A percentile compares a stretch with the other conserved stretches of the same genome.
Evolutionary conservation across 1,284 basidiomycete species (phyloP).

Genomic region (Apiotrichum akiyoshidainum): DNA sequence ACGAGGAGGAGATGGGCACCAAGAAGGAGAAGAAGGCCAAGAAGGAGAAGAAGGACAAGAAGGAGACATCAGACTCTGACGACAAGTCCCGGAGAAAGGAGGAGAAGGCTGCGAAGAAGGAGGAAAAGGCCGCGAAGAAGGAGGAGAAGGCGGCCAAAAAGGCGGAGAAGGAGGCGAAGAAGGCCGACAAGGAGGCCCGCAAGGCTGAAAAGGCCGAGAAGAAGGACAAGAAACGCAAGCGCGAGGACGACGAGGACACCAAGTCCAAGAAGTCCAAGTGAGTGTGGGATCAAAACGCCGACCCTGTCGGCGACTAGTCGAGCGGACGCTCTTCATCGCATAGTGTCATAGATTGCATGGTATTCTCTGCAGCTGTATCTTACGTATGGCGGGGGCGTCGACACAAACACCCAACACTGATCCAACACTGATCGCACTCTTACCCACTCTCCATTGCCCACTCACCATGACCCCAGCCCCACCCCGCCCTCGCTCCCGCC

Average conservation of each 20-base stretch:
- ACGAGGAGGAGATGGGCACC: not conserved
- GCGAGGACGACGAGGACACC: constrained; percentile 3
- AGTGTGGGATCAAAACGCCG: not conserved
- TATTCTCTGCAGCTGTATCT: not conserved
- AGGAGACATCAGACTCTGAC: not conserved
- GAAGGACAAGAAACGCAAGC: constrained; percentile 13
- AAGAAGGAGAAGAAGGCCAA: not conserved
- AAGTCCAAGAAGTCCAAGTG: constrained; percentile 10
- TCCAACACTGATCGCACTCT: no score
- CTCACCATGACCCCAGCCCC: not conserved
- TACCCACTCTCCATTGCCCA: not conserved
- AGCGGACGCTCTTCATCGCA: not conserved
- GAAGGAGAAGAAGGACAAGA: not conserved
- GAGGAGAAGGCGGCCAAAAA: constrained; percentile 10
- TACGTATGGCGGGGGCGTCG: not conserved
- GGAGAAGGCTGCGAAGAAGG: constrained; percentile 8
- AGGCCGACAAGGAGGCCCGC: constrained; percentile 11
- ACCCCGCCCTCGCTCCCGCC: not conserved
- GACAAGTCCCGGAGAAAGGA: constrained; percentile 9
- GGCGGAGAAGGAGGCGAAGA: constrained; percentile 15
- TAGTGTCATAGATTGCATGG: constrained; percentile 6
- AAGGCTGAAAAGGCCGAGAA: constrained; percentile 19
- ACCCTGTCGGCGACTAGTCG: not conserved
- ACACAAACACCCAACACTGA: not conserved
- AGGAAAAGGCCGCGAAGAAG: constrained; percentile 8